Conservation (phyloP, 768 basidiomycete species). For the Amanita rubescens region DNA sequence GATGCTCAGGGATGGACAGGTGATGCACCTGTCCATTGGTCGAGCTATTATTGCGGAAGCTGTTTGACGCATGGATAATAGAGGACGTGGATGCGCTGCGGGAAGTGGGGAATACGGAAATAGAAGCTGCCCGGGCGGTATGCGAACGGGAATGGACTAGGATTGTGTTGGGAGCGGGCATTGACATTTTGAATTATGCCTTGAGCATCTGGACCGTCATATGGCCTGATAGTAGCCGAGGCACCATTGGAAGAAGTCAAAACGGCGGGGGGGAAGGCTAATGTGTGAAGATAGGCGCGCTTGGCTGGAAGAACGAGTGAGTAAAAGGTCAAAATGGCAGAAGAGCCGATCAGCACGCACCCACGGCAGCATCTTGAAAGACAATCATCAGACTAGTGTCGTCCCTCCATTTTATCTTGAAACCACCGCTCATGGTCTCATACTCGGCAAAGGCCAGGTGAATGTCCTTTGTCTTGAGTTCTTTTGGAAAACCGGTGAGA, state of each 20-base stretch:
- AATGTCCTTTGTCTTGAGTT: slow-evolving; percentile 97
- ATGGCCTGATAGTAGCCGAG: slow-evolving; percentile 71
- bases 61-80: slow-evolving; percentile 12
- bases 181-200: slow-evolving; percentile 78
- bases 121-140: slow-evolving; percentile 59
- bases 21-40: slow-evolving; percentile 22
- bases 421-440: slow-evolving; percentile 81
- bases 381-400: slow-evolving; percentile 94
- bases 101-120: slow-evolving; percentile 51
- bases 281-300: slow-evolving; percentile 86
- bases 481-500: slow-evolving; percentile 87
- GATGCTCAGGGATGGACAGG: slow-evolving; percentile 48
- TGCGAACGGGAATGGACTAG: slow-evolving; percentile 63
- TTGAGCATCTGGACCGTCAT: slow-evolving; percentile 93
- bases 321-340: slow-evolving; percentile 2
- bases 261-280: slow-evolving; percentile 74
- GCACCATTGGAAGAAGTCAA: slow-evolving; percentile 50
- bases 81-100: slow-evolving; percentile 39
- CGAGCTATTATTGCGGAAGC: slow-evolving; percentile 28
- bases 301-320: slow-evolving; percentile 52
- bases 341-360: slow-evolving; percentile 43
- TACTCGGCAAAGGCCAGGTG: slow-evolving; percentile 87
- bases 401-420: slow-evolving; percentile 99
- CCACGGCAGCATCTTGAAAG: slow-evolving; percentile 82
- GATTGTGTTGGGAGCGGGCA: slow-evolving; percentile 56